Percentiles rank a stretch among this genome's conserved stretches.
Conservation (phyloP, 2,329 filamentous ascomycete species). For the Daldinia sp. region DNA sequence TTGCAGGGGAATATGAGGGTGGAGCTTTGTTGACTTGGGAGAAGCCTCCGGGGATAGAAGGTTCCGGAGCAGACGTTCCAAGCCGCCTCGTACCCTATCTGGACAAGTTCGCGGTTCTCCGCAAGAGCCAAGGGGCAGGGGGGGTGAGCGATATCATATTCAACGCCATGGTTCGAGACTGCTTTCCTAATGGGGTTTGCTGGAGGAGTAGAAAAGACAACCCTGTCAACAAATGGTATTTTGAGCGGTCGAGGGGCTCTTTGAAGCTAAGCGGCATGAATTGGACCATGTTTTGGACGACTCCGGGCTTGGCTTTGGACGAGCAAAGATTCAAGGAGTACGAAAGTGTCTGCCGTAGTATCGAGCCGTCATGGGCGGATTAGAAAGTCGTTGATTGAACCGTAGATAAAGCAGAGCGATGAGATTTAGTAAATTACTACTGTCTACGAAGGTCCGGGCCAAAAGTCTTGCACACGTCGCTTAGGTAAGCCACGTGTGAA, state of each 20-base stretch:
- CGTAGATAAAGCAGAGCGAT: not conserved
- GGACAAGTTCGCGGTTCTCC: conserved; percentile 96
- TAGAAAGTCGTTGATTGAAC: conserved; percentile 68
- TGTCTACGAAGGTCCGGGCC: too few species aligned
- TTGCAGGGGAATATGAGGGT: conserved; percentile 96
- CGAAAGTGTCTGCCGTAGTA: conserved; percentile 76
- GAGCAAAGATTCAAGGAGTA: conserved; percentile 73
- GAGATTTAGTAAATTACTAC: not conserved
- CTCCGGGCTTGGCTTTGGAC: conserved; percentile 70
- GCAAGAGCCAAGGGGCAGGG: conserved; percentile 86
- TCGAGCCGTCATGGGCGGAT: conserved; percentile 74
- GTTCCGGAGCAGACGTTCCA: conserved; percentile 65
- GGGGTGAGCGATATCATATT: conserved; percentile 97
- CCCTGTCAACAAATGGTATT: conserved; percentile 99
- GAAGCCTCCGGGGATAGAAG: conserved; percentile 70
- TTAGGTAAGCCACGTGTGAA: too few species aligned
- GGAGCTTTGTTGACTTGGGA: conserved; percentile 97
- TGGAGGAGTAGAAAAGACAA: conserved; percentile 93
- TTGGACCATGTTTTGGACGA: conserved; percentile 99
- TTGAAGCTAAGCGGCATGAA: conserved; percentile 84
- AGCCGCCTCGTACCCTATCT: conserved; percentile 87
- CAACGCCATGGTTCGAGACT: conserved; percentile 91
- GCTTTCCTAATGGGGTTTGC: conserved; percentile 89
- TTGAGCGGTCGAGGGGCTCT: conserved; percentile 86
- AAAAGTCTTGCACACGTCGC: too few species aligned